Evolutionary conservation across 495 filamentous ascomycete genomes (phyloP).

Genomic region (Arthonia radiata): DNA sequence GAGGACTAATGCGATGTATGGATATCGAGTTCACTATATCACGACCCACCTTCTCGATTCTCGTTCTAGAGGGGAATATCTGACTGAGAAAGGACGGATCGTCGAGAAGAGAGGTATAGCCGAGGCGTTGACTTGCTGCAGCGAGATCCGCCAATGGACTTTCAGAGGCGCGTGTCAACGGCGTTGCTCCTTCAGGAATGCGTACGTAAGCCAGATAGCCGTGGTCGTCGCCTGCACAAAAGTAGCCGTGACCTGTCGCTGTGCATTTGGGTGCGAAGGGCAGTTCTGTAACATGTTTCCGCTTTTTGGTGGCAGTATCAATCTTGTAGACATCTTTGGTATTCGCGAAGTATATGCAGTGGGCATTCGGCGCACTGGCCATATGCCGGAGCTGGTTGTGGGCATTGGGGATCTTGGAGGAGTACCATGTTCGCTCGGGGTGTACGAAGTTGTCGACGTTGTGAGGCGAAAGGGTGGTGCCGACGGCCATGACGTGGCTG

Average conservation of each 20-base stretch:
- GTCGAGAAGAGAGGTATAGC: too few species aligned
- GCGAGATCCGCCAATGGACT: too few species aligned
- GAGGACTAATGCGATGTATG: conserved; percentile 29
- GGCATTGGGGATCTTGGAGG: conserved; percentile 48
- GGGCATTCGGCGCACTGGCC: conserved; percentile 51
- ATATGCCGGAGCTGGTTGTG: conserved; percentile 86
- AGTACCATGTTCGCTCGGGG: conserved; percentile 48
- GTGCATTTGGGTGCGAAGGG: conserved; percentile 70
- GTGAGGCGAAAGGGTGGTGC: too few species aligned
- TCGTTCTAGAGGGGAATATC: conserved; percentile 20
- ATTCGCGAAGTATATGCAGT: conserved; percentile 62
- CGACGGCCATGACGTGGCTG: too few species aligned
- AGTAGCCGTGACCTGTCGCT: conserved; percentile 60
- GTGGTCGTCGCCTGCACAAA: conserved; percentile 59
- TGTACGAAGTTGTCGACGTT: conserved; percentile 33
- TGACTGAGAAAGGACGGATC: too few species aligned
- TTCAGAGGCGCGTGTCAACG: too few species aligned
- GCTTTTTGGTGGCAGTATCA: conserved; percentile 42
- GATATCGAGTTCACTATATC: conserved; percentile 49
- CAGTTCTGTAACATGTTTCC: conserved; percentile 50
- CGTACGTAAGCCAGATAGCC: conserved; percentile 71
- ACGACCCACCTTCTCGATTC: conserved; percentile 26
- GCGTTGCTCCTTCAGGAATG: too few species aligned
- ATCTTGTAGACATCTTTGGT: conserved; percentile 48
- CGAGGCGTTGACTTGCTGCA: too few species aligned